phyloP scores from a whole-genome alignment of 1,139 yeast species.

The Dujonia santamariae region DNA sequence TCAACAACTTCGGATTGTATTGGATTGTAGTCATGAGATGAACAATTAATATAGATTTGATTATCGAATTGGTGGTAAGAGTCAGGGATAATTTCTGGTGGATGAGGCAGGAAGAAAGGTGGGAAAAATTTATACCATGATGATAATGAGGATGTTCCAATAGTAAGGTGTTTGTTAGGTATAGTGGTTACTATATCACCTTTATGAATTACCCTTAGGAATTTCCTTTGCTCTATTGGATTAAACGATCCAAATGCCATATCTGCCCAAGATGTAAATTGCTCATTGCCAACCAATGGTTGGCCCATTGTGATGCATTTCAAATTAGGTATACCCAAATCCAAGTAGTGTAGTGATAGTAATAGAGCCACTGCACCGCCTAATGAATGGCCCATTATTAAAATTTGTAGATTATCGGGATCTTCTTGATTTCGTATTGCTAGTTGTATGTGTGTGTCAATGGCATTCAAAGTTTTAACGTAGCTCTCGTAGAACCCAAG shows the following conservation, averaged over 20 bases:
- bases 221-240: conserved; percentile 22
- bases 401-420: conserved; percentile 28
- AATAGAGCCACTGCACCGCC: conserved; percentile 50
- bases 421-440: conserved; percentile 7
- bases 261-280: conserved; percentile 40
- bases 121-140: conserved; percentile 2
- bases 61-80: conserved; percentile 39
- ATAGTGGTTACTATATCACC: conserved; percentile 44
- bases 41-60: conserved; percentile 45
- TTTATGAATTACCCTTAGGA: conserved; percentile 43
- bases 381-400: conserved; percentile 49
- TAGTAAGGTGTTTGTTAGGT: conserved; percentile 26
- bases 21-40: conserved; percentile 25
- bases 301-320: conserved; percentile 50
- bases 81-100: conserved; percentile 5
- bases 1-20: conserved; percentile 28
- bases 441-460: conserved; percentile 20
- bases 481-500: conserved; percentile 42
- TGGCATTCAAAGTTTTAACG: conserved; percentile 25
- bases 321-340: conserved; percentile 30
- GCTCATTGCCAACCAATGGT: conserved; percentile 45
- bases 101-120: conserved; percentile 6
- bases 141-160: neutral
- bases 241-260: conserved; percentile 28
- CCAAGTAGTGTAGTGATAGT: conserved; percentile 36